Evolutionary conservation across 1,284 basidiomycete species (phyloP), one percentile per base, ranked within the genome.

Genomic region (Vanrija sp.): DNA sequence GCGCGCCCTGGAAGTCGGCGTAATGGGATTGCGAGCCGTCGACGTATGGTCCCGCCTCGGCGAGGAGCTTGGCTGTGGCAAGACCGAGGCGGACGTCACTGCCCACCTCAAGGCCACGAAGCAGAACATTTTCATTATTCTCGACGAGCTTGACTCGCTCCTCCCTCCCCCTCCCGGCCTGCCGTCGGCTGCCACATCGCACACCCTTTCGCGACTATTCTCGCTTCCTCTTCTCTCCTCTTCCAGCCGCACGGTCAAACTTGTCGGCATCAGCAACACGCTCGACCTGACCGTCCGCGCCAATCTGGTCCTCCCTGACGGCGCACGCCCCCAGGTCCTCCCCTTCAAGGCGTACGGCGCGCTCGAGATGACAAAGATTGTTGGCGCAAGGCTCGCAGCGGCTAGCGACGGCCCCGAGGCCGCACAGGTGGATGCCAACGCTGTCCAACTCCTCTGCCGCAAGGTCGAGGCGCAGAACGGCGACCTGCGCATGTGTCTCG

Each of bases 381-480:
- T 78, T 47, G 55, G 58, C 8, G 60, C 71, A 15, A 72, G 77
- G 9, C 56, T 77, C 21, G 55, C 59, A 3, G 43, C 58, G 1
- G 57, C 51, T 9, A 54, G 39, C 12, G 52, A 48, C 14, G 50
- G 46, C 14, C 49, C 40, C 25, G 60, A 53, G 6, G 54, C 55
- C 1, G 65, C 65, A 9, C 68, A 72, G 48, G 65, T 74, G 7
- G 77, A 78, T 52, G 52, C 60, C 26, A 73, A 72, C 28, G 75
- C 76, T 5, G 60, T 73, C 38, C 74, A 74, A 55, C 67, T 78
- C 6, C 65, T 76, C 12, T 65, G 67, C 26, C 64, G 72, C 23
- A 77, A 77, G 53, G 75, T 77, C 38, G 73, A 77, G 57, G 75
- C 75, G 12, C 72, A 75, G 61, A 77, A 76, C 55, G 77, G 77